Base-by-base conservation (phyloP, 371 early-diverging fungal species). In the Mortierella sp. region DNA sequence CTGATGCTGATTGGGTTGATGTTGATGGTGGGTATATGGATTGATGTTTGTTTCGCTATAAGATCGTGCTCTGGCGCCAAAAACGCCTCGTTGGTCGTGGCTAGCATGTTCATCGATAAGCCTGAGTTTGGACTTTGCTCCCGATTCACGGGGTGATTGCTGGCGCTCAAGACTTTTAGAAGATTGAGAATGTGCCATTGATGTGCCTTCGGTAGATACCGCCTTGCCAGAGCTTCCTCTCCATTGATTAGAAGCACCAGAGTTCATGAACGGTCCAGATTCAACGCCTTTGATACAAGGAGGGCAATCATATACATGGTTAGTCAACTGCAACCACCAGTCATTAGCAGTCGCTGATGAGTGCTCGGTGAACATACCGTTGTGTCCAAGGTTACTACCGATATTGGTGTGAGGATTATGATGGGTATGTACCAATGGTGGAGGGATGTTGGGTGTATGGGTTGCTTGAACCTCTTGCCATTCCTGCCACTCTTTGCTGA, bases 381-480 rank as follows among this genome's bases (percentile, higher is more conserved):
- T 46, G 24, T 9, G 16, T 28, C 30, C 24, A 34, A 27, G 21
- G 27, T 28, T 13, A 8, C 14, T 19, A 31, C 26, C 43, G 38
- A 30, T 31, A n/a, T 27, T 42, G 31, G 41, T 23, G 45, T 21
- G 14, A 5, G 14, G n/a, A 9, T 14, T 41, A 12, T 57, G 56
- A 0, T 39, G 23, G 19, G 55, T 38, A 9, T 55, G 31, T 19
- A 23, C 30, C 10, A 19, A 28, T 26, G 58, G 21, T 2, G 26
- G 16, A n/a, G 52, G 51, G 2, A 54, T 13, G 16, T 70, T 55
- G 0, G 65, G 52, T 2, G 70, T 45, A 23, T 69, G 78, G 13
- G 70, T 69, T 26, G 62, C 66, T 10, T 64, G 62, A 23, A 76
- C 78, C 13, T 76, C 78, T 13, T 70, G 70, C 78, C 78, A 76